Conservation (phyloP, 2,329 filamentous ascomycete genomes). For the Fusarium newnesense region DNA sequence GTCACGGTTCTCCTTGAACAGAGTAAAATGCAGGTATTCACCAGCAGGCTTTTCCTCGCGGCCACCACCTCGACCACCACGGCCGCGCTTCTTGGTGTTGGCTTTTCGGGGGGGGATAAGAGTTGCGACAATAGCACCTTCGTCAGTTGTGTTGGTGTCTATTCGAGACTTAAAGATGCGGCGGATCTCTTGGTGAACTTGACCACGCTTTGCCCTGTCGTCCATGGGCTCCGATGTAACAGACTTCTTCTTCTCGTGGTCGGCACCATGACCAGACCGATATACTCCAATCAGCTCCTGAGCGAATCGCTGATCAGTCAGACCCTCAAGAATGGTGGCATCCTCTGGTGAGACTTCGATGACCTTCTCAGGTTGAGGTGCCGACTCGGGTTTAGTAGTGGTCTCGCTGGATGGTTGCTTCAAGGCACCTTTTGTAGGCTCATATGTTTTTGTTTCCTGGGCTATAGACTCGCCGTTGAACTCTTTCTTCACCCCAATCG, state of each 20-base stretch:
- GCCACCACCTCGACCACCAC: slow-evolving; percentile 38
- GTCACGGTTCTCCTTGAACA: slow-evolving; percentile 97
- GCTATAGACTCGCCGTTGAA: slow-evolving; percentile 13
- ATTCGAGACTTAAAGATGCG: slow-evolving; percentile 82
- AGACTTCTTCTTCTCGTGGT: slow-evolving; percentile 44
- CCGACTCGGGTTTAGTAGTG: slow-evolving; percentile 22
- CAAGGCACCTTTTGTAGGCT: slow-evolving; percentile 23
- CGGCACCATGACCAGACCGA: slow-evolving; percentile 48
- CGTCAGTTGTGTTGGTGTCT: slow-evolving; percentile 74
- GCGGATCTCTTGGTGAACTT: slow-evolving; percentile 72
- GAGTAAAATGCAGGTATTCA: slow-evolving; percentile 87
- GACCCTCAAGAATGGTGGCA: slow-evolving; percentile 49
- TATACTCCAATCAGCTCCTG: slow-evolving; percentile 56
- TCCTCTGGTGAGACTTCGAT: slow-evolving; percentile 48
- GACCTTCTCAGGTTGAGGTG: slow-evolving; percentile 31
- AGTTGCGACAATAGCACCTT: slow-evolving; percentile 72
- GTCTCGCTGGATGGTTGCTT: slow-evolving; percentile 33
- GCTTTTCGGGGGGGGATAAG: slow-evolving; percentile 63
- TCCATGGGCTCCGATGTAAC: slow-evolving; percentile 55
- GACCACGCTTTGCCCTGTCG: slow-evolving; percentile 58
- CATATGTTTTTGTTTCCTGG: slow-evolving; percentile 25
- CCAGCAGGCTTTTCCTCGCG: slow-evolving; percentile 59
- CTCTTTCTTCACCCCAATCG: slow-evolving; percentile 25
- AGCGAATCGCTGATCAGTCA: slow-evolving; percentile 54
- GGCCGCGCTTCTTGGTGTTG: slow-evolving; percentile 44